A percentile compares a stretch with the other conserved stretches of the same genome.
phyloP scores from a whole-genome alignment of 192 early-diverging fungal species.

The Coemansia sp. region DNA sequence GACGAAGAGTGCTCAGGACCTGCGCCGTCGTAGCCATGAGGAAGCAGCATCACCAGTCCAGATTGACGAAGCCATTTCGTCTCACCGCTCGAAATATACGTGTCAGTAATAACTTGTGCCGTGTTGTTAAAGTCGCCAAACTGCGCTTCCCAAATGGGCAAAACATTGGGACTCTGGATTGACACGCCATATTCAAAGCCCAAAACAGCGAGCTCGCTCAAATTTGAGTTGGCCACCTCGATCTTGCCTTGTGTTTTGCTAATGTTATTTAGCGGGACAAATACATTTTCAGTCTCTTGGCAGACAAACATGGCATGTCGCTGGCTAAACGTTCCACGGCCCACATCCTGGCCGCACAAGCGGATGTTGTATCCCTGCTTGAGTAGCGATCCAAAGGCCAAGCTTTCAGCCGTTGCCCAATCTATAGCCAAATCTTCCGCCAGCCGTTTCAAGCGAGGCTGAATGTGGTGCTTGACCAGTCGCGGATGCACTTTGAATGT shows the following conservation, averaged over 20 bases:
- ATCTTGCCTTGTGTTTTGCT: constrained; percentile 59
- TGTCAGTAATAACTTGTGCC: constrained; percentile 94
- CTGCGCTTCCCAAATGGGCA: constrained; percentile 98
- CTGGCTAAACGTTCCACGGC: constrained; percentile 96
- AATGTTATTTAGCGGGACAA: constrained; percentile 81
- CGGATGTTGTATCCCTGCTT: constrained; percentile 85
- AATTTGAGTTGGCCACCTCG: constrained; percentile 87
- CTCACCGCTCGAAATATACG: constrained; percentile 83
- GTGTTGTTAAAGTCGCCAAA: constrained; percentile 99
- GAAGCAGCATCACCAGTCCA: constrained; percentile 88
- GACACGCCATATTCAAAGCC: constrained; percentile 96
- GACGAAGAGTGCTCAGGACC: constrained; percentile 93
- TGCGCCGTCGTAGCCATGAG: constrained; percentile 93
- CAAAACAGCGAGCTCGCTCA: constrained; percentile 93
- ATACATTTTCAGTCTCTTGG: constrained; percentile 81
- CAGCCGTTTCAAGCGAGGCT: constrained; percentile 72
- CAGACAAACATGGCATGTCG: constrained; percentile 96
- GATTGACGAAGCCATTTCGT: constrained; percentile 94
- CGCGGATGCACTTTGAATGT: constrained; percentile 79
- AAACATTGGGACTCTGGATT: constrained; percentile 77
- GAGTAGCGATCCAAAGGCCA: constrained; percentile 87
- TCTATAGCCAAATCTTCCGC: constrained; percentile 72
- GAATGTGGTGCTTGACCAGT: constrained; percentile 87
- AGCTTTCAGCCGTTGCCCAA: constrained; percentile 93
- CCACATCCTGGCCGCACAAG: constrained; percentile 96